Conservation (phyloP, 2,329 filamentous ascomycete species). For the Arthrobotrys pseudoclavata region DNA sequence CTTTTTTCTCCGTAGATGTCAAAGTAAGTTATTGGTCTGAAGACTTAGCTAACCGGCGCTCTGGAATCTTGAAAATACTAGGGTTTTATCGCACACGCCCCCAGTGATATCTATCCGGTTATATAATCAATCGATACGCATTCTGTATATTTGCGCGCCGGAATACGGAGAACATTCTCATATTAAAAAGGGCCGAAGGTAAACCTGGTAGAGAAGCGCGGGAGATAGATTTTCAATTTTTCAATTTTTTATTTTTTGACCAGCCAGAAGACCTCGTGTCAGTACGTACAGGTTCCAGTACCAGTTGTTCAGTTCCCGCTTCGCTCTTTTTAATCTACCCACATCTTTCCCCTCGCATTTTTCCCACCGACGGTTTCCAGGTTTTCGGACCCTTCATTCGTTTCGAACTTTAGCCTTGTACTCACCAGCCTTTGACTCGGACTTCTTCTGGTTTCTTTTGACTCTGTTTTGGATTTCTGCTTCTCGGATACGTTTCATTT, state of each 20-base stretch:
- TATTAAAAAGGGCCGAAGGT: constrained; percentile 32
- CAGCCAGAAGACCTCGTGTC: constrained; percentile 51
- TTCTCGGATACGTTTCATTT: constrained; percentile 39
- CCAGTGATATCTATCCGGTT: constrained; percentile 24
- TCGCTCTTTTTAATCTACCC: constrained; percentile 47
- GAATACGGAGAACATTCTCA: constrained; percentile 38
- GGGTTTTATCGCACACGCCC: constrained; percentile 28
- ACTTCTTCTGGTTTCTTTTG: constrained; percentile 11
- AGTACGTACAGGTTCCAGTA: constrained; percentile 40
- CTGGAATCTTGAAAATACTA: constrained; percentile 13
- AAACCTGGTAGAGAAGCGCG: constrained; percentile 39
- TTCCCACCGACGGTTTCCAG: constrained; percentile 11
- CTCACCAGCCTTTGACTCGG: constrained; percentile 15
- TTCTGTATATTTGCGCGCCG: constrained; percentile 49
- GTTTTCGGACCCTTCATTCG: constrained; percentile 30
- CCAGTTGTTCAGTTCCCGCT: constrained; percentile 48
- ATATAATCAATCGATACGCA: constrained; percentile 18
- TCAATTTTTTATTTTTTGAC: constrained; percentile 12
- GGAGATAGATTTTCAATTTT: constrained; percentile 34
- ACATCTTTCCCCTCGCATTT: constrained; percentile 28
- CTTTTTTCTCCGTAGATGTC: constrained; percentile 8
- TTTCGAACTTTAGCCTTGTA: constrained; percentile 26
- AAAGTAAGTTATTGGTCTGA: neutral
- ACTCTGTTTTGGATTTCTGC: constrained; percentile 30
- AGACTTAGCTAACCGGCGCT: constrained; percentile 28